phyloP scores from a whole-genome alignment of 2,329 filamentous ascomycete species.

The Botrytis deweyae region DNA sequence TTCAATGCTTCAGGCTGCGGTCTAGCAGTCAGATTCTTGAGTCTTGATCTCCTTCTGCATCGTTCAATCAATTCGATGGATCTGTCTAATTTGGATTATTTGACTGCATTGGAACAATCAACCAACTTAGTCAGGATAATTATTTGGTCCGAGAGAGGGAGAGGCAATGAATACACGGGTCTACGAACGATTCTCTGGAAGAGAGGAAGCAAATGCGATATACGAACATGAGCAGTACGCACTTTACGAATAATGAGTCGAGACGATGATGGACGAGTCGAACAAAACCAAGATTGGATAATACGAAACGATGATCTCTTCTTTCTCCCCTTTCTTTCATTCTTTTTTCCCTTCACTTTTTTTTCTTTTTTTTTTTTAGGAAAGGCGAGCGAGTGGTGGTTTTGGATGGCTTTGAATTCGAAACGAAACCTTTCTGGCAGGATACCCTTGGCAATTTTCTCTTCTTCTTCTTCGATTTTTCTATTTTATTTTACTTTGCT shows the following conservation, averaged over 20 bases:
- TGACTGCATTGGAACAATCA: neutral
- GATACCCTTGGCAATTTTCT: conserved; percentile 11
- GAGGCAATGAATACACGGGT: neutral
- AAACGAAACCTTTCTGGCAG: conserved; percentile 9
- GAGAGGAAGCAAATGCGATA: neutral
- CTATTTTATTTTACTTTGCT: neutral
- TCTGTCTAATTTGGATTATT: neutral
- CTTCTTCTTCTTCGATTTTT: neutral
- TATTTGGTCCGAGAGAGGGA: neutral
- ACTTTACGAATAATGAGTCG: conserved; percentile 16
- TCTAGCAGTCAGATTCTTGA: neutral
- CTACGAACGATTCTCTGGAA: neutral
- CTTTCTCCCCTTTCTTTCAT: neutral
- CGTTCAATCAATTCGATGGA: neutral
- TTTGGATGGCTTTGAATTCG: neutral
- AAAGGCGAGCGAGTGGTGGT: conserved; percentile 1
- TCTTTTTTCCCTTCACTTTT: neutral
- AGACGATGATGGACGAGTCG: neutral
- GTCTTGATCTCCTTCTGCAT: neutral
- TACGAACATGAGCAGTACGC: neutral
- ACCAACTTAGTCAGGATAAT: neutral
- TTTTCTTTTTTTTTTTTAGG: neutral
- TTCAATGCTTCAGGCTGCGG: neutral
- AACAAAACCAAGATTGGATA: neutral
- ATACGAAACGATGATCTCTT: neutral